These are phyloP conservation scores for Plasmodium sp. DNA, from an alignment of 169 alveolate genomes.

Conservation along the genomic window DNA sequence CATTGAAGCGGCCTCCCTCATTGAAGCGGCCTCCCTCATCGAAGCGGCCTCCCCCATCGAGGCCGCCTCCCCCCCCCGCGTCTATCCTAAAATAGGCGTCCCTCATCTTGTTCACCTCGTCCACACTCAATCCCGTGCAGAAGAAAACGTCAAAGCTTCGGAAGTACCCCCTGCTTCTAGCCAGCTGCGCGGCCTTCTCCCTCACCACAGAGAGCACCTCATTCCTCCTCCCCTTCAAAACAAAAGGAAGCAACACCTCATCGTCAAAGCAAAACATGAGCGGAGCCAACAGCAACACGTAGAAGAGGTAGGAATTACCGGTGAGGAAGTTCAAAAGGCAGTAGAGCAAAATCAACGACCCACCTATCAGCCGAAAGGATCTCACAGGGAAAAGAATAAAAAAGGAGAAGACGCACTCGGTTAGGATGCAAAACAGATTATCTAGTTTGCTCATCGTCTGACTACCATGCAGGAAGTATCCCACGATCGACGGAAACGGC, in stretches of 20 bases:
- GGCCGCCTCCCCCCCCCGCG: not conserved
- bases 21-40: too few species aligned
- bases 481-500: conserved; percentile 28
- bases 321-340: conserved; percentile 28
- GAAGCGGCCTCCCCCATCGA: too few species aligned
- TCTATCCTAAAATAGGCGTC: conserved; percentile 24
- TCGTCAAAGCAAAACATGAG: conserved; percentile 67
- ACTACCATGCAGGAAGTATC: conserved; percentile 2
- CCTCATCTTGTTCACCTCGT: conserved; percentile 11
- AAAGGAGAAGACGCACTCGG: conserved; percentile 45
- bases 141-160: conserved; percentile 36
- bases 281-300: conserved; percentile 56
- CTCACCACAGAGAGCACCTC: conserved; percentile 28
- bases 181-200: not conserved
- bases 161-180: conserved; percentile 10
- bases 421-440: conserved; percentile 47
- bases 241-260: conserved; percentile 11
- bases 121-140: conserved; percentile 16
- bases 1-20: too few species aligned
- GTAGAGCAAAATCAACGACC: conserved; percentile 12
- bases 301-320: conserved; percentile 49
- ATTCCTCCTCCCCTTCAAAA: conserved; percentile 16
- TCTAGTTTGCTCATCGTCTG: conserved; percentile 9
- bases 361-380: conserved; percentile 35
- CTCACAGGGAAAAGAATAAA: conserved; percentile 58